These are phyloP conservation scores for Hibiscus tridactylites DNA, from an alignment of 345 rosid genomes.

Conservation along the genomic window DNA sequence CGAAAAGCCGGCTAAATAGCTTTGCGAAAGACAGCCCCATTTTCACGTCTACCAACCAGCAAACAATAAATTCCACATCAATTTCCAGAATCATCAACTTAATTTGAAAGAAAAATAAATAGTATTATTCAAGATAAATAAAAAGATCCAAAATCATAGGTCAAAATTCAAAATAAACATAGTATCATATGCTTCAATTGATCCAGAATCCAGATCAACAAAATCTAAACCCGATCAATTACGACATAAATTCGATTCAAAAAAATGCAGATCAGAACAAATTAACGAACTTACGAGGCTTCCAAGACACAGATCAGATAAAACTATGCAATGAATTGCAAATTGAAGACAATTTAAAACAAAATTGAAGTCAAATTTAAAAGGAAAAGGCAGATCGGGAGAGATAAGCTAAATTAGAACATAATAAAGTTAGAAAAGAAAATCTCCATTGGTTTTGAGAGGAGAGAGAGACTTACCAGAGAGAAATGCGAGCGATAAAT, in stretches of 20 bases:
- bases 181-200: background rate
- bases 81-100: background rate
- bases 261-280: background rate
- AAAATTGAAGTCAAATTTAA: background rate
- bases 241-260: background rate
- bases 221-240: background rate
- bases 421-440: background rate
- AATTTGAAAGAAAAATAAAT: background rate
- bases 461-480: slow-evolving; percentile 4
- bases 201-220: background rate
- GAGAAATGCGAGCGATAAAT: background rate
- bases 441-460: background rate
- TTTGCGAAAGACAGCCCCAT: slow-evolving; percentile 64
- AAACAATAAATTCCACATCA: background rate
- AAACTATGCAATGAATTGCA: background rate
- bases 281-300: background rate
- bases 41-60: slow-evolving; percentile 16
- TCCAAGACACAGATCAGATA: slow-evolving; percentile 1
- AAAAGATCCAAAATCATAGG: background rate
- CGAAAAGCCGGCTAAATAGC: slow-evolving; percentile 63
- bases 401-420: background rate
- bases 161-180: background rate
- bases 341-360: background rate
- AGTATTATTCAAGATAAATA: background rate
- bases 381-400: background rate